Base-by-base conservation (phyloP, 1,139 yeast species). In the Yarrowia galli region DNA sequence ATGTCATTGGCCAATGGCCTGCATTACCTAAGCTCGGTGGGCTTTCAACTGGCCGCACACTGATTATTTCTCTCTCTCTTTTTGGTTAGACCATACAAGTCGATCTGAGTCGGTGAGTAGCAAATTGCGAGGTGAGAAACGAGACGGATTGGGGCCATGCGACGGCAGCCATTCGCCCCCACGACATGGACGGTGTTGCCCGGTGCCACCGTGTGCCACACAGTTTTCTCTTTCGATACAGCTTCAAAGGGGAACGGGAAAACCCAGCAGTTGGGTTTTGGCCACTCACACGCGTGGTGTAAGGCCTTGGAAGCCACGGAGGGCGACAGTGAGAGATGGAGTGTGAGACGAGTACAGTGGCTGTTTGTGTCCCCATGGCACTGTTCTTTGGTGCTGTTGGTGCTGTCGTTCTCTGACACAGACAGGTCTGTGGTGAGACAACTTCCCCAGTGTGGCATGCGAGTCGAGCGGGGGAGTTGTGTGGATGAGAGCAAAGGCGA, bases 61-160 rank as follows among this genome's bases (percentile, higher is more conserved):
- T 28, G 49, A 58, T 43, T 58, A 58, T 43, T 43, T 58, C 64
- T 58, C 64, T 58, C 64, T 58, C 51, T 58, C 64, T 58, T 58
- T 58, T 58, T 58, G 64, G 64, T 58, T 58, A 58, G 64, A 58
- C 64, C 49, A 54, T 54, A 58, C 64, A 43, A 58, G 64, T 58
- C 64, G 61, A 58, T 58, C 64, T 58, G 64, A 58, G 64, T 58
- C 64, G 64, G 61, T 58, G 64, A 58, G 64, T 58, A 58, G 22
- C 61, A 25, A 38, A 54, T 25, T 54, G 42, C 22, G 10, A 42
- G 25, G 43, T 8, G 28, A 28, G 5, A 16, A 10, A 8, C 15
- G 58, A 13, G 23, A 28, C 13, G 28, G 4, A 4, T 7, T 2
- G 16, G 28, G 48, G n/a, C 23, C 8, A 22, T 7, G 8, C 22